Evolutionary conservation across 331 rosid genomes (phyloP), one percentile per base, ranked within the genome.

Genomic region (Phaseolus coccineus): DNA sequence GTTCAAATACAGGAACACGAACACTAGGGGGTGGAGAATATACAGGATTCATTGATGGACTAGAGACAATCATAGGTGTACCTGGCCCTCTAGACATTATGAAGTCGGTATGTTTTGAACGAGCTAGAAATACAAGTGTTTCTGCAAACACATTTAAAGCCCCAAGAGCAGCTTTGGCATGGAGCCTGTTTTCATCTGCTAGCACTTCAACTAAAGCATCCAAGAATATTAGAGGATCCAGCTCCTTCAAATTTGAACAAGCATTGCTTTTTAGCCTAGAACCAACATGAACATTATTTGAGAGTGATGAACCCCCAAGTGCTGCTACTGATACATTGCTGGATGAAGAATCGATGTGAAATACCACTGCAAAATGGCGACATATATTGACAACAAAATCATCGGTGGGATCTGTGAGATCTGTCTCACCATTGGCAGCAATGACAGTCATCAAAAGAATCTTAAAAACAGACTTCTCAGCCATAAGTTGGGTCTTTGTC

Each of bases 151-250:
- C 88, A 84, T 91, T 91, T 80, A 96, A 82, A 80, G 99, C 94
- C 74, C 82, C 82, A 74, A 96, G 96, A 75, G 99, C 98, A 85
- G 99, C 97, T 86, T 81, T 90, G 37, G 99, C 97, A 79, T 90
- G 97, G 72, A 89, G 92, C 88, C 98, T 89, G 86, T 96, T 93
- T 79, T 93, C 99, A 84, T 89, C 96, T 33, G 98, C 94, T 44
- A 96, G 92, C 40, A 96, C 99, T 77, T 96, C 99, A 89, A 91
- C 99, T 83, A 96, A 85, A 84, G 97, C 98, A 85, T 96, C 99
- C 80, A 93, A 88, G 86, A 93, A 93, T 82, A 93, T 89, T 16
- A 87, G 87, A 75, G 99, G 98, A 74, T 96, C 98, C 72, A 96
- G 87, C 86, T 96, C 99, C 90, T 96, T 93, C 82, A 93, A 90